A percentile compares a stretch with the other conserved stretches of the same genome.
Conservation (phyloP, 1,284 basidiomycete genomes). For the Tremellales sp. region DNA sequence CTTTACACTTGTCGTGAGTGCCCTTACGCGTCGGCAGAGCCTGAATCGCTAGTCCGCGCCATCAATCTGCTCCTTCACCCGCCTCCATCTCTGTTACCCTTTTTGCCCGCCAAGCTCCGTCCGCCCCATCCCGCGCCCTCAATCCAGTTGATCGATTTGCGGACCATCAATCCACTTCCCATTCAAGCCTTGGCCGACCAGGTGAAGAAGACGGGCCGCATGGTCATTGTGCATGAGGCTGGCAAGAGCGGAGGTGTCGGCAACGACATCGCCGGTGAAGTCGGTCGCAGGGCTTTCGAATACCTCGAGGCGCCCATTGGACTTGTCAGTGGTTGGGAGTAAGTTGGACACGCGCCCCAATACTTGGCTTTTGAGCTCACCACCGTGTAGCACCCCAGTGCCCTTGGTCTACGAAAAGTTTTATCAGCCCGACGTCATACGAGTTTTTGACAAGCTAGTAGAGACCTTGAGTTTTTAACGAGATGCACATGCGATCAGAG, state of each 20-base stretch:
- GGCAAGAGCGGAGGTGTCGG: conserved; percentile 79
- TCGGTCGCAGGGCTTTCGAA: conserved; percentile 80
- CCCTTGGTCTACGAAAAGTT: conserved; percentile 85
- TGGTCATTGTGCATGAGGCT: conserved; percentile 89
- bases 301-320: conserved; percentile 82
- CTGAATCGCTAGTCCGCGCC: conserved; percentile 30
- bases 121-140: conserved; percentile 54
- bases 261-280: conserved; percentile 77
- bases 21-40: neutral
- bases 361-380: neutral
- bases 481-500: no score
- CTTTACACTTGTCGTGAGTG: conserved; percentile 81
- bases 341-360: conserved; percentile 53
- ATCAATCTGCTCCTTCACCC: conserved; percentile 52
- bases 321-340: conserved; percentile 87
- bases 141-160: conserved; percentile 84
- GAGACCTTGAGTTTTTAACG: conserved; percentile 77
- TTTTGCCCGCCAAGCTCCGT: conserved; percentile 67
- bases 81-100: conserved; percentile 59
- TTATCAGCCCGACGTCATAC: conserved; percentile 77
- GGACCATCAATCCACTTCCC: conserved; percentile 88
- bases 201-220: conserved; percentile 72
- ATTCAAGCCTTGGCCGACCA: conserved; percentile 72
- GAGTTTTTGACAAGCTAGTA: conserved; percentile 75
- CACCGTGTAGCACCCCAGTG: conserved; percentile 62